A percentile compares a stretch with the other conserved stretches of the same genome.
Conservation (phyloP, 2,329 filamentous ascomycete species). For the Xylariaceae sp. region DNA sequence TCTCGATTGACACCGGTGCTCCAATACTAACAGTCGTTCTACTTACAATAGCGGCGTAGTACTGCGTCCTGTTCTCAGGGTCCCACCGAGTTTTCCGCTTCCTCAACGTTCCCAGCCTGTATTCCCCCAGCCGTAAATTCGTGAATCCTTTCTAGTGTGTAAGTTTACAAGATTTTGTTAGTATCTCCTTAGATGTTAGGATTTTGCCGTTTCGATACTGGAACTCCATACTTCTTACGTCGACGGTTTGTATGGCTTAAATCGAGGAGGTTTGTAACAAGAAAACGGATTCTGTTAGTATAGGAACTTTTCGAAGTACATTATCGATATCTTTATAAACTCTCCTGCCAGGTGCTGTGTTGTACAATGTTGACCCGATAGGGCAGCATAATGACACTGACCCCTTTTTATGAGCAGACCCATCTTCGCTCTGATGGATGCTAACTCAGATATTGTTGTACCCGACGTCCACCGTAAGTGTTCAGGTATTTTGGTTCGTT, state of each 20-base stretch:
- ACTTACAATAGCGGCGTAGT: conserved; percentile 15
- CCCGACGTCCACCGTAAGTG: conserved; percentile 17
- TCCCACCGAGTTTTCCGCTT: conserved; percentile 20
- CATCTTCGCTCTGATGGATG: conserved; percentile 12
- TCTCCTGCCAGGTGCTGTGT: conserved; percentile 16
- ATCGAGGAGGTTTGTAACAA: conserved; percentile 29
- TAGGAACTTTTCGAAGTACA: conserved; percentile 15
- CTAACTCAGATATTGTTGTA: conserved; percentile 18
- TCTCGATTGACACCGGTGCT: too few relatives aligned
- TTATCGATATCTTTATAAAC: conserved; percentile 26
- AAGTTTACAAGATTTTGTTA: too few relatives aligned
- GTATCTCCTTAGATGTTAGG: too few relatives aligned
- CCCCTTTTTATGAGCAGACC: conserved; percentile 21
- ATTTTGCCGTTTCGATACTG: conserved; percentile 13
- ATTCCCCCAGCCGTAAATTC: conserved; percentile 27
- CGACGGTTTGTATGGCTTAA: conserved; percentile 24
- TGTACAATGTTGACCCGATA: conserved; percentile 21
- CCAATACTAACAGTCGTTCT: too few relatives aligned
- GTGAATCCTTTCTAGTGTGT: conserved; percentile 22
- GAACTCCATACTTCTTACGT: conserved; percentile 18
- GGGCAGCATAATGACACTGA: conserved; percentile 24
- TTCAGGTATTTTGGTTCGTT: conserved; percentile 20
- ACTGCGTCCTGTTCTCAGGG: conserved; percentile 21
- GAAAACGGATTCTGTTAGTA: conserved; percentile 26
- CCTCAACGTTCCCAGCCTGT: conserved; percentile 22